Base-by-base conservation (phyloP, 2,329 filamentous ascomycete genomes). In the Tolypocladium ovalisporum region DNA sequence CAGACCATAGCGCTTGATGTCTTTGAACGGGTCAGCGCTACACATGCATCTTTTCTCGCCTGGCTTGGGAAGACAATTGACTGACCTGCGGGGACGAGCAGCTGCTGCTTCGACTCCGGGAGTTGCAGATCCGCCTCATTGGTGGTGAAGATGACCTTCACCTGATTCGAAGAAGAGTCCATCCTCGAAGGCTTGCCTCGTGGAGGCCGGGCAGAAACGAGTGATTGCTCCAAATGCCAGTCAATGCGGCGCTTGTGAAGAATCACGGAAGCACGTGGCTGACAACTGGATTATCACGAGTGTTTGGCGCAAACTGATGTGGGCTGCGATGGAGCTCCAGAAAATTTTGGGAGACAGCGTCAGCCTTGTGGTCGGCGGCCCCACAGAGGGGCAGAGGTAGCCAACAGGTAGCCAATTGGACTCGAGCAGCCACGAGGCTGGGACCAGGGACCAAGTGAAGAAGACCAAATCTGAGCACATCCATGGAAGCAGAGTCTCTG, bases 1-100 rank as follows among this genome's bases (percentile, higher is more conserved):
- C 56, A 88, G 77, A 64, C 84, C 85, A 81, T 87, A 87, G 67
- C 85, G 81, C 68, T 84, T 83, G 65, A 88, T 83, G 63, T 86
- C 84, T 83, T 60, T 13, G 6, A 24, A 1, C n/a, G 0, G 29
- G 57, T 64, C 29, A 63, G 58, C 8, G 24, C 4, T 32, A 4
- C 2, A 7, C 6, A 15, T 35, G n/a, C n/a, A n/a, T 1, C 2
- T 40, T 37, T 19, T 8, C 19, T 49, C 19, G 19, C 4, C 13
- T 13, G 24, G 17, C 12, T 62, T 57, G 42, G 55, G 27, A 9
- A 37, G 19, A 34, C 29, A 58, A n/a, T n/a, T 40, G 27, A 61
- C 62, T 59, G 67, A 83, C 82, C 79, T 62, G 81, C 79, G 15
- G 84, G 84, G 5, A 87, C 83, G 55, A 86, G 77, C 54, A 87